Evolutionary conservation across 805 yeast genomes (phyloP), one percentile per base, ranked within the genome.

Genomic region (Myxozyma neotropica): DNA sequence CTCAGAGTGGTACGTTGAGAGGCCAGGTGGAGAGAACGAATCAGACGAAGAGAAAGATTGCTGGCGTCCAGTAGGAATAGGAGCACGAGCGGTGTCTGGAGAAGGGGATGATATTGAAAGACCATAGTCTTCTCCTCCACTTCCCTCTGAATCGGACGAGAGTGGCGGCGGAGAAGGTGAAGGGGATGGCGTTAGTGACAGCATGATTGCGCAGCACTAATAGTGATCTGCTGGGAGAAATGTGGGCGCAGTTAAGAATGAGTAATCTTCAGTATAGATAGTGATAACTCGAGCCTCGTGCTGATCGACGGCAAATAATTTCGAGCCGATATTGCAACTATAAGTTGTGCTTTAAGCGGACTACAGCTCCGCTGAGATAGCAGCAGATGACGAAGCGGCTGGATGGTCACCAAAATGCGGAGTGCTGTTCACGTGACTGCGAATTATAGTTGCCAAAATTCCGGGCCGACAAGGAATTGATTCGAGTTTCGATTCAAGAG

Each of bases 1-100:
- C 42, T 62, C 66, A 27, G 66, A 64, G 44, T 62, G 66, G 48
- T 55, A 62, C 4, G 66, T 62, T 4, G 65, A 54, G 12, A 61
- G 44, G 2, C 62, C 63, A 13, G 63, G 45, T n/a, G 54, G 54
- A 13, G 55, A 42, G n/a, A 42, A n/a, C n/a, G 55, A 52, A 39
- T 52, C 49, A 13, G 47, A 44, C 6, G 49, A 43, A 27, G 47
- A 38, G 15, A 29, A 33, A 4, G 53, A 27, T 17, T 44, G 47
- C 15, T 27, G 33, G 29, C 36, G 51, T 6, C 35, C 42, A n/a
- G 49, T 40, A 8, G 47, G 36, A 23, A 44, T 51, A 39, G 55
- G 47, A 8, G 49, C 8, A 3, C 43, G 43, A 10, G 17, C 23
- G 5, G 54, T 36, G n/a, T 31, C 13, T 13, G 55, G n/a, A n/a